Evolutionary conservation across 225 moss, liverwort and hornwort genomes (phyloP).

Genomic region (Rhytidiadelphus loreus): DNA sequence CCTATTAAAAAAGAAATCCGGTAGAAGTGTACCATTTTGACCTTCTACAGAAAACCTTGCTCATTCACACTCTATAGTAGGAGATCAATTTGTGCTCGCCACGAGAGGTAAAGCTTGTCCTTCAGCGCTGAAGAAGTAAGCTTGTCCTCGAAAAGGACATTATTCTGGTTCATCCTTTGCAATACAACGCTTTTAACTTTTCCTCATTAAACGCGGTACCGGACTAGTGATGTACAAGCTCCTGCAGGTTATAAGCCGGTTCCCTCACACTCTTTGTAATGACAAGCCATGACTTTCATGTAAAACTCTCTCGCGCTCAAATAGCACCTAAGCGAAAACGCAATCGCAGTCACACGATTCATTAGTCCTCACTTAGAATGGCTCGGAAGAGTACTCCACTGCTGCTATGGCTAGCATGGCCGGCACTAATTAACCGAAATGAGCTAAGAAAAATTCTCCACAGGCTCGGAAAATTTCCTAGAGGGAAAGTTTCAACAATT

Average conservation of each 20-base stretch:
- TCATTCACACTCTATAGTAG: neutral
- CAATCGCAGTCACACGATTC: conserved; percentile 19
- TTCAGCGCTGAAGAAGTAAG: neutral
- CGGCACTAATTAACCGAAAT: neutral
- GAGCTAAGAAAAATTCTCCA: neutral
- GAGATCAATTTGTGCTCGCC: neutral
- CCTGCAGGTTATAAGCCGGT: conserved; percentile 26
- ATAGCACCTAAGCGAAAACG: neutral
- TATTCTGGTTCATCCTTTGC: conserved; percentile 11
- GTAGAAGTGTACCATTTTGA: neutral
- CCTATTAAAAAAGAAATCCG: neutral
- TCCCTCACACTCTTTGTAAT: neutral
- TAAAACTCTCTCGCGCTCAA: neutral
- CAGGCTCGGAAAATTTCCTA: neutral
- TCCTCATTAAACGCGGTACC: conserved; percentile 25
- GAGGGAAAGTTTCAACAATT: neutral
- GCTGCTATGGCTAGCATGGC: neutral
- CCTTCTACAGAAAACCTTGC: neutral
- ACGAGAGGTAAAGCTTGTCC: neutral
- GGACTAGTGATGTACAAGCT: conserved; percentile 26
- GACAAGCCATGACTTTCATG: conserved; percentile 18
- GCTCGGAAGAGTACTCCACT: neutral
- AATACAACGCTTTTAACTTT: conserved; percentile 13
- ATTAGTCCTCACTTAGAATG: neutral
- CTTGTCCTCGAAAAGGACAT: conserved; percentile 21